Percentiles rank a stretch among this genome's conserved stretches.
Evolutionary conservation across 352 stramenopile species (phyloP).

Genomic region (Pythium aristosporum): DNA sequence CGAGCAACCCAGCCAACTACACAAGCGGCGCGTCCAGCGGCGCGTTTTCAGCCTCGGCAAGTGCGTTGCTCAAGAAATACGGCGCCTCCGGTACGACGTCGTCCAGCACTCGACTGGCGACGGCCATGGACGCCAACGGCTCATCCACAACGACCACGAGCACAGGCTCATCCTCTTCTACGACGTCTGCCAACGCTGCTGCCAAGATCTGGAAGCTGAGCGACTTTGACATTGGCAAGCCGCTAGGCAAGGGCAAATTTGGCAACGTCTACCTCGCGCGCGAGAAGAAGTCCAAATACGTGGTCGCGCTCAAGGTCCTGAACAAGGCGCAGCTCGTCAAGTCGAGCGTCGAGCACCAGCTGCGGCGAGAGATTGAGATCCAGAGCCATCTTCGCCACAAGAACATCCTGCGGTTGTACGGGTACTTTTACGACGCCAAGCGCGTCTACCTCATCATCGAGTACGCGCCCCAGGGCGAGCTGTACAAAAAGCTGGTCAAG

Average conservation of each 20-base stretch:
- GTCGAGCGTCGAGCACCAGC: conserved; percentile 96
- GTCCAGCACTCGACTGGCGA: neutral
- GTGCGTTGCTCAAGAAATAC: conserved; percentile 35
- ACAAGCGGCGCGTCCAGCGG: neutral
- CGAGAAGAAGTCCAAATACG: conserved; percentile 98
- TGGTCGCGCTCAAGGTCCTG: conserved; percentile 99
- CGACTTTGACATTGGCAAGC: conserved; percentile 99
- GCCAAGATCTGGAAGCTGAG: conserved; percentile 90
- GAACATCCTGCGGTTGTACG: conserved; percentile 97
- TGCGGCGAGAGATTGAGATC: conserved; percentile 99
- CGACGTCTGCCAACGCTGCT: neutral
- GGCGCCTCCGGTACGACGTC: conserved; percentile 12
- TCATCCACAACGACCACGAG: conserved; percentile 5
- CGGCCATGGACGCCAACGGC: conserved; percentile 8
- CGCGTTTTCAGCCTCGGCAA: conserved; percentile 10
- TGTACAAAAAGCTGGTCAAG: conserved; percentile 98
- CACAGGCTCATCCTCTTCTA: conserved; percentile 9
- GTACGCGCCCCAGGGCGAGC: conserved; percentile 96
- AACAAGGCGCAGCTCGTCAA: conserved; percentile 98
- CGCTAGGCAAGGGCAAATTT: conserved; percentile 98
- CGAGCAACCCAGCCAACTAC: conserved; percentile 7
- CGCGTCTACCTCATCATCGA: conserved; percentile 99
- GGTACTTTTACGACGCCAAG: conserved; percentile 99
- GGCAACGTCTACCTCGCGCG: conserved; percentile 98
- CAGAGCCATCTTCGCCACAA: conserved; percentile 97